Conservation (phyloP, 768 basidiomycete species). For the Leccinum aurantiacum region DNA sequence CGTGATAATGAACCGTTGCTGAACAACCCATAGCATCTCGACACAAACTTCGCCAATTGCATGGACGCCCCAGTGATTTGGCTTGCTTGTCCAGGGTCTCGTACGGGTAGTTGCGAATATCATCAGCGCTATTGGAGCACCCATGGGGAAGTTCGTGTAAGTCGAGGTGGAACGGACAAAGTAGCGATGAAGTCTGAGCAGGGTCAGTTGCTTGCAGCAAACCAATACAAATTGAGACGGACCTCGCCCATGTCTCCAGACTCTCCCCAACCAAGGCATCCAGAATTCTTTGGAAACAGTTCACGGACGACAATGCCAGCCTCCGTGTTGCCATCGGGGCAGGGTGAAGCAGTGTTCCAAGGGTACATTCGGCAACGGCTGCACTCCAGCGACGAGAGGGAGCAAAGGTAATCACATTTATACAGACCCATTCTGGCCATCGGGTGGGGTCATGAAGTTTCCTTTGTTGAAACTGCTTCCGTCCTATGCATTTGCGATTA, state of each 20-base stretch:
- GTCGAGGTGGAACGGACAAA: conserved; percentile 67
- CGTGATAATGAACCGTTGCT: conserved; percentile 71
- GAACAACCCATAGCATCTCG: conserved; percentile 80
- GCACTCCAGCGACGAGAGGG: neutral
- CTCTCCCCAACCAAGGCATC: conserved; percentile 95
- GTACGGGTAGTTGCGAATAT: conserved; percentile 90
- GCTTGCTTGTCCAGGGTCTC: conserved; percentile 83
- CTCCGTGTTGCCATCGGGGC: conserved; percentile 93
- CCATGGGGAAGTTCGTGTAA: conserved; percentile 88
- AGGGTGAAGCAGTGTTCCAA: conserved; percentile 90
- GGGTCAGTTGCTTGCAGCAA: neutral
- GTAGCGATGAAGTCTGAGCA: conserved; percentile 79
- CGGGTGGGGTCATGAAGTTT: no score
- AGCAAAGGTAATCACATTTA: no score
- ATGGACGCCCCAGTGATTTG: conserved; percentile 92
- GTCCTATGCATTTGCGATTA: no score
- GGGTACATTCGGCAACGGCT: conserved; percentile 92
- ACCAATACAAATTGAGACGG: conserved; percentile 9
- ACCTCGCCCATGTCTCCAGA: conserved; percentile 94
- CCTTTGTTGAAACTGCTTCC: no score
- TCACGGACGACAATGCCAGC: conserved; percentile 97
- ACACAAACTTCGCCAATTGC: conserved; percentile 97
- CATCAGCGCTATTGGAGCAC: conserved; percentile 68
- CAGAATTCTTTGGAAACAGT: conserved; percentile 79
- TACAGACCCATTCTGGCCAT: no score